Evolutionary conservation across 257 asterid species (phyloP).

Genomic region (Primulina huaijiensis): DNA sequence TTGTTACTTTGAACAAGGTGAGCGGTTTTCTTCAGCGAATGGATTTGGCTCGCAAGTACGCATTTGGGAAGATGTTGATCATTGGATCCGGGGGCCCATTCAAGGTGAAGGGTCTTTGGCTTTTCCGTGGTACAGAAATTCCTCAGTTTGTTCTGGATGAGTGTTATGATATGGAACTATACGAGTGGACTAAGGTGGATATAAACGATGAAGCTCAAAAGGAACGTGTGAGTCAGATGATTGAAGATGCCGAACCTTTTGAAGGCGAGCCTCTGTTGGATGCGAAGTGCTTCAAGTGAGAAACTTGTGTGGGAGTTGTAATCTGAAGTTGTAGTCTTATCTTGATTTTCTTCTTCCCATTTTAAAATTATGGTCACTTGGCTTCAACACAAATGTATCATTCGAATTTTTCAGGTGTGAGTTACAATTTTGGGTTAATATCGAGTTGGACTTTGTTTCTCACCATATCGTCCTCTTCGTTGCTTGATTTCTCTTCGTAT

Average conservation of each 20-base stretch:
- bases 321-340: constrained; percentile 21
- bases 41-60: constrained; percentile 92
- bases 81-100: constrained; percentile 74
- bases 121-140: constrained; percentile 77
- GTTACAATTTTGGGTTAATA: background rate
- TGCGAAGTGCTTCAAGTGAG: constrained; percentile 91
- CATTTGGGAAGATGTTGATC: constrained; percentile 91
- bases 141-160: constrained; percentile 78
- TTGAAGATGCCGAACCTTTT: constrained; percentile 87
- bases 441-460: background rate
- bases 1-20: constrained; percentile 88
- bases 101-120: constrained; percentile 95
- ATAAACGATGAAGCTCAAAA: constrained; percentile 81
- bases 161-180: constrained; percentile 89
- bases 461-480: background rate
- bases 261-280: constrained; percentile 83
- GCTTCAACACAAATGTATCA: constrained; percentile 6
- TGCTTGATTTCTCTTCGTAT: background rate
- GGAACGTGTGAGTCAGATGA: constrained; percentile 89
- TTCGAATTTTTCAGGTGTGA: constrained; percentile 25
- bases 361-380: constrained; percentile 4
- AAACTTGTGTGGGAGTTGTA: constrained; percentile 9
- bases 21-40: constrained; percentile 89
- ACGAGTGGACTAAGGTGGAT: constrained; percentile 80
- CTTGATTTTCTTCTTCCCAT: constrained; percentile 22